These are phyloP conservation scores for Trametes cingulata DNA, from an alignment of 768 basidiomycete species.

Conservation along the genomic window DNA sequence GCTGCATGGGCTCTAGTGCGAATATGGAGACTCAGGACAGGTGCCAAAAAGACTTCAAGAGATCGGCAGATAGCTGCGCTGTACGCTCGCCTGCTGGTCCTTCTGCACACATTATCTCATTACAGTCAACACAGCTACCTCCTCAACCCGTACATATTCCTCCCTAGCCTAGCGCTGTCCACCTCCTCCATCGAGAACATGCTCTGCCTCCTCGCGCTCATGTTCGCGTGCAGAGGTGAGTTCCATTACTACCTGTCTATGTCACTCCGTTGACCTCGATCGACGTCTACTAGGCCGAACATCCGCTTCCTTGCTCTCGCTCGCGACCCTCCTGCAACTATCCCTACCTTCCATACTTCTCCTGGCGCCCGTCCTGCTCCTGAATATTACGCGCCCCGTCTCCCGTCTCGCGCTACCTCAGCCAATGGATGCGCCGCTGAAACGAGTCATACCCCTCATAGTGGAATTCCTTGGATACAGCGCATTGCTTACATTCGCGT, in stretches of 20 bases:
- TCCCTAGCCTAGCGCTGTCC: constrained; percentile 79
- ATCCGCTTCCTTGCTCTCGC: constrained; percentile 57
- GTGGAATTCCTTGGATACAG: constrained; percentile 56
- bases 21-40: constrained; percentile 68
- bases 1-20: constrained; percentile 68
- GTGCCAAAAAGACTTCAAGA: constrained; percentile 46
- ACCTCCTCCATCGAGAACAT: constrained; percentile 84
- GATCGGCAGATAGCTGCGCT: constrained; percentile 63
- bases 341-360: constrained; percentile 73
- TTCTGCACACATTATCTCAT: neutral
- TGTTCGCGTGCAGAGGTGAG: constrained; percentile 70
- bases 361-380: constrained; percentile 65
- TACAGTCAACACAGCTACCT: constrained; percentile 60
- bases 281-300: constrained; percentile 61
- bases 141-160: constrained; percentile 84
- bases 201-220: constrained; percentile 61
- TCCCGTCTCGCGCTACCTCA: constrained; percentile 69
- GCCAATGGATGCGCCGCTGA: constrained; percentile 25
- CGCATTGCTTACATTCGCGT: constrained; percentile 47
- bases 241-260: too few species aligned
- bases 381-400: constrained; percentile 60
- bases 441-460: constrained; percentile 36
- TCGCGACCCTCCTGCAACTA: constrained; percentile 73
- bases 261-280: too few species aligned
- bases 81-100: constrained; percentile 45